Evolutionary conservation across 495 filamentous ascomycete species (phyloP).

Genomic region (Penicillium subrubescens): DNA sequence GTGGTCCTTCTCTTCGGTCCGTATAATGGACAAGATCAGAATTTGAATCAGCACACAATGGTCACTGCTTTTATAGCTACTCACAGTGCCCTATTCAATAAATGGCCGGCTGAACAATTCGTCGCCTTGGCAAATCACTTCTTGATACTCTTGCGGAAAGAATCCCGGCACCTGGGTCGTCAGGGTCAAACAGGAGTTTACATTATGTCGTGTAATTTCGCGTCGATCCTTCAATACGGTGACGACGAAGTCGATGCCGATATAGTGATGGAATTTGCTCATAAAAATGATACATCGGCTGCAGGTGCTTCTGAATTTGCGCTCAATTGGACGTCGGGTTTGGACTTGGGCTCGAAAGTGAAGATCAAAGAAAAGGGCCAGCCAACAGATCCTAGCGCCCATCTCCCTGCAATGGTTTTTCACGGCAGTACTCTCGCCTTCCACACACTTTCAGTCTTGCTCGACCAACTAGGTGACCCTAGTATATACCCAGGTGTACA

Average conservation of each 20-base stretch:
- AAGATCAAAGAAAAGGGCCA: neutral
- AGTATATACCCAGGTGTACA: too few species aligned
- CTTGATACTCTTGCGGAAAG: conserved; percentile 52
- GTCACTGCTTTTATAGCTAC: conserved; percentile 60
- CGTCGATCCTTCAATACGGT: conserved; percentile 62
- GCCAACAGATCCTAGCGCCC: neutral
- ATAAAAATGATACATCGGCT: conserved; percentile 36
- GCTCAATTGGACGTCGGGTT: conserved; percentile 18
- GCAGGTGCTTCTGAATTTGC: conserved; percentile 28
- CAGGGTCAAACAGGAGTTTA: conserved; percentile 63
- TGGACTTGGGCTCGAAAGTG: neutral
- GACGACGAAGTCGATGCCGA: conserved; percentile 45
- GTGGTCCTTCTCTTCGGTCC: conserved; percentile 73
- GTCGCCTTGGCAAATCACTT: conserved; percentile 52
- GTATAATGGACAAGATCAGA: conserved; percentile 35
- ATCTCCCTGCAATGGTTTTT: conserved; percentile 24
- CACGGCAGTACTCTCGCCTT: too few species aligned
- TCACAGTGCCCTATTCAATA: conserved; percentile 67
- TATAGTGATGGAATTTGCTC: conserved; percentile 40
- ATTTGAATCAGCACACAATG: conserved; percentile 34
- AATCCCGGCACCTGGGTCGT: conserved; percentile 58
- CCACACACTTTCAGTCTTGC: too few species aligned
- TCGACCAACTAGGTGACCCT: too few species aligned
- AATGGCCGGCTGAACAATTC: conserved; percentile 51
- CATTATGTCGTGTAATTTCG: conserved; percentile 53